Evolutionary conservation across 306 rosid genomes (phyloP).

Genomic region (Parietaria judaica): DNA sequence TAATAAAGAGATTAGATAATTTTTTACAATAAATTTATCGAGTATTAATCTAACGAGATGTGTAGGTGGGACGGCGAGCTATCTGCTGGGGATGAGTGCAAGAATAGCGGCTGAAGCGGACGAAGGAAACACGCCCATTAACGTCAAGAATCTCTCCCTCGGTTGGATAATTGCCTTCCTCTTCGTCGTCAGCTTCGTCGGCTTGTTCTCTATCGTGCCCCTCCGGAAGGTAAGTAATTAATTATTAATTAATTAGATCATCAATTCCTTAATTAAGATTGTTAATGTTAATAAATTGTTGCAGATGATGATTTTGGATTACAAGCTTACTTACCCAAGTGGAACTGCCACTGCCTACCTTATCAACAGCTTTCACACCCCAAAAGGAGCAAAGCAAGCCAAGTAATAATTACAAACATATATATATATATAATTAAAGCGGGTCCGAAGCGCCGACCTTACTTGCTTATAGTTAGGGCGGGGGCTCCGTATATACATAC

Average conservation of each 20-base stretch:
- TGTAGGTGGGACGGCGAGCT: slow-evolving; percentile 72
- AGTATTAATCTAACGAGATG: background rate
- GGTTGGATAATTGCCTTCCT: slow-evolving; percentile 76
- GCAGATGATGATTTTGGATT: slow-evolving; percentile 61
- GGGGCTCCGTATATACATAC: too few relatives aligned
- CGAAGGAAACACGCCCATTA: slow-evolving; percentile 40
- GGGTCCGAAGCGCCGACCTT: too few relatives aligned
- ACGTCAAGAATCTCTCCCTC: slow-evolving; percentile 39
- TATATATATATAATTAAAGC: background rate
- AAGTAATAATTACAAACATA: slow-evolving; percentile 27
- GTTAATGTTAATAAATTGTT: background rate
- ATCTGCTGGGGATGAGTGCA: slow-evolving; percentile 65
- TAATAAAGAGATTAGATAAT: too few relatives aligned
- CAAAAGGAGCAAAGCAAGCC: slow-evolving; percentile 72
- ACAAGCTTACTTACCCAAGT: slow-evolving; percentile 71
- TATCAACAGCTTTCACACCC: slow-evolving; percentile 73
- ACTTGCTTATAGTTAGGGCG: too few relatives aligned
- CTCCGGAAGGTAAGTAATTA: slow-evolving; percentile 43
- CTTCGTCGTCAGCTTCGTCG: slow-evolving; percentile 62
- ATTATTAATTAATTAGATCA: background rate
- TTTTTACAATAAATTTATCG: too few relatives aligned
- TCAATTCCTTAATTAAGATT: slow-evolving; percentile 1
- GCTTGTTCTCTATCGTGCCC: slow-evolving; percentile 66
- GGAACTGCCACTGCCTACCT: slow-evolving; percentile 85
- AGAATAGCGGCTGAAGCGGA: slow-evolving; percentile 46